Evolutionary conservation across 306 rosid species (phyloP).

Genomic region (Begonia loranthoides): DNA sequence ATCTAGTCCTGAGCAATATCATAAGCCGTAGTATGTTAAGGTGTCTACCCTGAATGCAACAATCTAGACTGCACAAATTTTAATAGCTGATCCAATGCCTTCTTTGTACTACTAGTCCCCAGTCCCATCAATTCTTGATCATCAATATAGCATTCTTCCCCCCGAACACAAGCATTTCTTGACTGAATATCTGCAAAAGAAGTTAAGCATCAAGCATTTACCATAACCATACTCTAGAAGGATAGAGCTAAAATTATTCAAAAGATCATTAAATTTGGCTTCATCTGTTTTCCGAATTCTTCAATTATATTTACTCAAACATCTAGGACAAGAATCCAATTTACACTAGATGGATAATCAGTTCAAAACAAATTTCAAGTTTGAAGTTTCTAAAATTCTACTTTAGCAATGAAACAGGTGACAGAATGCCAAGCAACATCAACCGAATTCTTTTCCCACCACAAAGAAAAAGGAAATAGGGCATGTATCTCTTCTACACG

Average conservation of each 20-base stretch:
- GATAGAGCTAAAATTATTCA: neutral
- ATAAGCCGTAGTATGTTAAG: neutral
- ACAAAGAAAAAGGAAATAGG: neutral
- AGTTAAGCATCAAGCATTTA: neutral
- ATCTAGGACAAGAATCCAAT: neutral
- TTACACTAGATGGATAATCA: neutral
- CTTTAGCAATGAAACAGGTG: no score
- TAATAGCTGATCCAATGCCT: slow-evolving; percentile 51
- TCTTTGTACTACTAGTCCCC: slow-evolving; percentile 32
- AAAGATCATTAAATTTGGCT: neutral
- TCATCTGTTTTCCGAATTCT: no score
- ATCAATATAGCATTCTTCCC: slow-evolving; percentile 38
- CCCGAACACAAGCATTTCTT: slow-evolving; percentile 27
- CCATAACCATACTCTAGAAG: neutral
- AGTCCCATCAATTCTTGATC: slow-evolving; percentile 28
- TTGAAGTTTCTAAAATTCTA: neutral
- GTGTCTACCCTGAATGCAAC: slow-evolving; percentile 39
- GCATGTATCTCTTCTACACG: neutral
- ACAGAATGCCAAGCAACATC: no score
- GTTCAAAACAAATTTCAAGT: neutral
- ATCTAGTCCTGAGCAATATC: neutral
- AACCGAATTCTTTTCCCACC: neutral
- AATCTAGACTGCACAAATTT: slow-evolving; percentile 43
- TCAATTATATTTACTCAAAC: neutral
- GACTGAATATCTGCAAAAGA: slow-evolving; percentile 40